phyloP scores from a whole-genome alignment of 805 yeast genomes.

The Candida silvicultrix region DNA sequence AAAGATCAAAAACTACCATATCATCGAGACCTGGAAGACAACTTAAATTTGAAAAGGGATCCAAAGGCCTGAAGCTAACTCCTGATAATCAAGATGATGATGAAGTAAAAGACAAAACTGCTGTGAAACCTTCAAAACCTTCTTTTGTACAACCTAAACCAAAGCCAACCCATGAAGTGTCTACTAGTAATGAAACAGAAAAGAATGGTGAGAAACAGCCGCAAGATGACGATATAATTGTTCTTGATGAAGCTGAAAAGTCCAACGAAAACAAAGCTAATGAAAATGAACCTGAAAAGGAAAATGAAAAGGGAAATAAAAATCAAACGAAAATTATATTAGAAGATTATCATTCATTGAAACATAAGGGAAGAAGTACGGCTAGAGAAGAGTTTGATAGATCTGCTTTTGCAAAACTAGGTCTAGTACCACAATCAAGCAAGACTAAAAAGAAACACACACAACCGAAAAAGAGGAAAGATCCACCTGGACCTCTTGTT shows the following conservation, averaged over 20 bases:
- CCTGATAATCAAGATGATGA: not conserved
- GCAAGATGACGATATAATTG: not conserved
- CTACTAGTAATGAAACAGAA: not conserved
- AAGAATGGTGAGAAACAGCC: not conserved
- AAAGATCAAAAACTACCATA: slow-evolving; percentile 1
- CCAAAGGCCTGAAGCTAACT: not conserved
- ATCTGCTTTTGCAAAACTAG: slow-evolving; percentile 7
- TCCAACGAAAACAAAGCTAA: too few species aligned
- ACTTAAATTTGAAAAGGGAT: not conserved
- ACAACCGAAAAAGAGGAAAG: slow-evolving; percentile 10
- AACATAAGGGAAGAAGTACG: slow-evolving; percentile 18
- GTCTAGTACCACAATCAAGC: slow-evolving; percentile 5
- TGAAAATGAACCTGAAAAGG: too few species aligned
- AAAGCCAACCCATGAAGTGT: not conserved
- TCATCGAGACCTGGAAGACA: slow-evolving; percentile 4
- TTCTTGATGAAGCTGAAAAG: not conserved
- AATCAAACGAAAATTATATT: slow-evolving; percentile 9
- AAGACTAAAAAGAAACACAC: too few species aligned
- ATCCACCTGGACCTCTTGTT: slow-evolving; percentile 19
- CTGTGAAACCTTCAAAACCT: not conserved
- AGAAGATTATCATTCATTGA: slow-evolving; percentile 14
- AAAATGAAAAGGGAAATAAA: too few species aligned
- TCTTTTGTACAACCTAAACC: not conserved
- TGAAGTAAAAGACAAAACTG: not conserved
- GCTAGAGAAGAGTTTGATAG: slow-evolving; percentile 5